These are phyloP conservation scores for Hypoxylon sp. DNA, from an alignment of 2,329 filamentous ascomycete genomes.

Conservation along the genomic window DNA sequence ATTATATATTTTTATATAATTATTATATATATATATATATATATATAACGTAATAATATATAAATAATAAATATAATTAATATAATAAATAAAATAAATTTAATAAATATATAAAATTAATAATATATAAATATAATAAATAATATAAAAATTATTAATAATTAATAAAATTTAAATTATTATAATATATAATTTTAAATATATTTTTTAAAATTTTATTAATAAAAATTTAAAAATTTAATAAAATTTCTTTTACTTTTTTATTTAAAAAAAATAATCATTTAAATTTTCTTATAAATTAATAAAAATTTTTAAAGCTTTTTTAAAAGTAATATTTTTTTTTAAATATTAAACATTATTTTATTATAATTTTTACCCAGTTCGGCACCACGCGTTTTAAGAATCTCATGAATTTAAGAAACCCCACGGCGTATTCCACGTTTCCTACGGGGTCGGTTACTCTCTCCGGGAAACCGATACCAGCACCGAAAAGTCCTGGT, in stretches of 20 bases:
- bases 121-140: neutral
- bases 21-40: neutral
- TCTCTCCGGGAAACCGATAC: slow-evolving; percentile 69
- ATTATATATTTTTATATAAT: too few species aligned
- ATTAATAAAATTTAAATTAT: neutral
- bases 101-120: too few species aligned
- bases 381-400: slow-evolving; percentile 61
- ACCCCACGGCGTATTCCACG: slow-evolving; percentile 68
- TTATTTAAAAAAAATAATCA: neutral
- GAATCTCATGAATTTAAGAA: slow-evolving; percentile 73
- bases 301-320: neutral
- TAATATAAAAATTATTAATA: neutral
- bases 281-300: neutral
- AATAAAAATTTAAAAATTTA: too few species aligned
- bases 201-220: neutral
- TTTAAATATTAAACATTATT: neutral
- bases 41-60: neutral
- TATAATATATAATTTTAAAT: neutral
- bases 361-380: slow-evolving; percentile 50
- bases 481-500: slow-evolving; percentile 65
- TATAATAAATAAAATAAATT: neutral
- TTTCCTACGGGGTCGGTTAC: slow-evolving; percentile 69
- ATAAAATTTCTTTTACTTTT: neutral
- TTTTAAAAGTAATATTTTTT: neutral
- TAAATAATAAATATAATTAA: neutral